Conservation (phyloP, 441 rosid species). For the Omphalea diandra region DNA sequence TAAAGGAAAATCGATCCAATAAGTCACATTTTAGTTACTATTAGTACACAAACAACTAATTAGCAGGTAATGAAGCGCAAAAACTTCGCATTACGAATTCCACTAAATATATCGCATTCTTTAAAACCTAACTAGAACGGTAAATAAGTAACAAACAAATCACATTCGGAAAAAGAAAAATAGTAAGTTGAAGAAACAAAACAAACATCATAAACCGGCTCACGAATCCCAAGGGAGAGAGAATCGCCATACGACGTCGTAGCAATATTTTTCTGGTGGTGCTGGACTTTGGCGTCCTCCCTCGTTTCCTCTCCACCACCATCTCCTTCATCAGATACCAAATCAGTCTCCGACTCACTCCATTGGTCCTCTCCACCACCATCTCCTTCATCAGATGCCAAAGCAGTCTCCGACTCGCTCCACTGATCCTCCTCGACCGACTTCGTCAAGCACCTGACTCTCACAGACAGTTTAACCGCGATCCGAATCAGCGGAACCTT, state of each 20-base stretch:
- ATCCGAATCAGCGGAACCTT: conserved; percentile 35
- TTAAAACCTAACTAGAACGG: neutral
- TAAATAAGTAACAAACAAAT: neutral
- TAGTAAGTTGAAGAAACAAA: too few species aligned
- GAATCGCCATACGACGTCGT: conserved; percentile 51
- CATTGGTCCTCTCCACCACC: conserved; percentile 33
- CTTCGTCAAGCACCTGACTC: conserved; percentile 50
- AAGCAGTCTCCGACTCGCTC: conserved; percentile 48
- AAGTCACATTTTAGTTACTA: neutral
- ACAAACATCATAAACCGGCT: conserved; percentile 96
- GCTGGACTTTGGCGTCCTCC: conserved; percentile 39
- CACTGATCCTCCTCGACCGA: conserved; percentile 51
- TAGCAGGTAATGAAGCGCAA: neutral
- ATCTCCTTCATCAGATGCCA: conserved; percentile 39
- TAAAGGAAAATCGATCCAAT: neutral
- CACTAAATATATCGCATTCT: neutral
- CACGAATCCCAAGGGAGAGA: conserved; percentile 78
- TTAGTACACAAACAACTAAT: neutral
- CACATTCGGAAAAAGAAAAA: too few species aligned
- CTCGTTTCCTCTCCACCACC: conserved; percentile 33
- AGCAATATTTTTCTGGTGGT: conserved; percentile 24
- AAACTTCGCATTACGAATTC: too few species aligned
- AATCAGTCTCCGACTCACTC: conserved; percentile 48
- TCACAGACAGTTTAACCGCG: conserved; percentile 33
- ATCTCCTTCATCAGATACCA: conserved; percentile 40